Percentiles rank a stretch among this genome's conserved stretches.
phyloP scores from a whole-genome alignment of 352 stramenopile genomes.

The Globisporangium cylindrosporum region DNA sequence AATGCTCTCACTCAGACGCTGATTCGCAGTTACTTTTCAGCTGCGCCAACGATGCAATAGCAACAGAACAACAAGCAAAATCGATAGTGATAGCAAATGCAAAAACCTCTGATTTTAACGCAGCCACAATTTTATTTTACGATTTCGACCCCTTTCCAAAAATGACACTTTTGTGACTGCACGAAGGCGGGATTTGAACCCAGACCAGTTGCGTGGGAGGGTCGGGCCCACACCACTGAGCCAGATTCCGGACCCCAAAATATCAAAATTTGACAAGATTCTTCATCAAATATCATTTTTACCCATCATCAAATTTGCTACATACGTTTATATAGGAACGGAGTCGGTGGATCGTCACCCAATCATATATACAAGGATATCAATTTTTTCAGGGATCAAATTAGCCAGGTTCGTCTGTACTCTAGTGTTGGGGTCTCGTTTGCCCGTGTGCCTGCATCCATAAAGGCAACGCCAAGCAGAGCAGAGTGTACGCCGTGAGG shows the following conservation, averaged over 20 bases:
- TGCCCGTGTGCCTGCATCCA: no score
- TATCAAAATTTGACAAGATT: slow-evolving; percentile 4
- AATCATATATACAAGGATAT: slow-evolving; percentile 3
- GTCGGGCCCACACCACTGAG: not conserved
- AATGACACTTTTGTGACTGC: slow-evolving; percentile 9
- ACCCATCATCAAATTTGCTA: slow-evolving; percentile 1
- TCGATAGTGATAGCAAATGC: not conserved
- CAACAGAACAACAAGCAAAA: not conserved
- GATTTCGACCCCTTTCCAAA: not conserved
- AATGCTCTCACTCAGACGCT: not conserved
- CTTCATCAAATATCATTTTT: slow-evolving; percentile 6
- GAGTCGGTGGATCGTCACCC: not conserved
- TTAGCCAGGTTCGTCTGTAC: slow-evolving; percentile 4
- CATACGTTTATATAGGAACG: slow-evolving; percentile 1
- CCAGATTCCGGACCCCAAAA: not conserved
- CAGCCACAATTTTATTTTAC: not conserved
- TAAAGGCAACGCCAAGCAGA: no score
- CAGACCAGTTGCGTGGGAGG: slow-evolving; percentile 5
- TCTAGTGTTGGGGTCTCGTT: no score
- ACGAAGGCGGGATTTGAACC: slow-evolving; percentile 6
- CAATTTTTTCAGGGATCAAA: slow-evolving; percentile 3
- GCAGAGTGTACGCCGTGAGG: no score
- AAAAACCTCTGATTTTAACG: slow-evolving; percentile 2
- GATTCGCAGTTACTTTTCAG: not conserved
- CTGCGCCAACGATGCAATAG: not conserved